These are phyloP conservation scores for Backusella westeae DNA, from an alignment of 192 early-diverging fungal species.

Conservation along the genomic window DNA sequence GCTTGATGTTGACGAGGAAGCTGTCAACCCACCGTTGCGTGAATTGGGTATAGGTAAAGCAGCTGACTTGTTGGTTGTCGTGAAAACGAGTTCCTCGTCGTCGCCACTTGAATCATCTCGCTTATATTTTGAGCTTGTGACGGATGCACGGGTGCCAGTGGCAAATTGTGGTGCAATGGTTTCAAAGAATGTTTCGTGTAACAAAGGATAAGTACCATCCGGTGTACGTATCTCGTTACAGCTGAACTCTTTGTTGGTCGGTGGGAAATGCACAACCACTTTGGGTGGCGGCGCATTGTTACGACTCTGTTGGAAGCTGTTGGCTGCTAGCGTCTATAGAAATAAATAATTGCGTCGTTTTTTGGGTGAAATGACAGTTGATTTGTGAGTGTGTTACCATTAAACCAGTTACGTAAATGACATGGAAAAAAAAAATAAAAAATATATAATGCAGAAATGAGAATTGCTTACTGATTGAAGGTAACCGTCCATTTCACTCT, in stretches of 20 bases:
- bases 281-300: not conserved
- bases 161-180: conserved; percentile 43
- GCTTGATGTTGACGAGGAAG: not conserved
- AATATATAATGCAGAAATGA: not conserved
- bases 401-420: conserved; percentile 1
- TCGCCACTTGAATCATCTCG: not conserved
- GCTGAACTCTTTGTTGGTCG: conserved; percentile 25
- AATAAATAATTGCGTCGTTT: not conserved
- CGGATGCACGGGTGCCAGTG: conserved; percentile 43
- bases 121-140: conserved; percentile 42
- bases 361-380: not conserved
- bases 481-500: conserved; percentile 12
- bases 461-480: conserved; percentile 17
- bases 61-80: conserved; percentile 1
- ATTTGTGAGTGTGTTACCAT: not conserved
- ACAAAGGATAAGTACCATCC: conserved; percentile 51
- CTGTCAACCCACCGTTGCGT: not conserved
- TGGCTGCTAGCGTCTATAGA: conserved; percentile 2
- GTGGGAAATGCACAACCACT: conserved; percentile 28
- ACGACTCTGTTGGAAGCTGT: not conserved
- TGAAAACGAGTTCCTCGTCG: not conserved
- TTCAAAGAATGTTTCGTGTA: conserved; percentile 47
- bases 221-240: conserved; percentile 48
- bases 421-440: not conserved
- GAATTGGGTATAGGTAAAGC: conserved; percentile 20